Evolutionary conservation across 441 rosid species (phyloP).

Genomic region (Biscutella laevigata): DNA sequence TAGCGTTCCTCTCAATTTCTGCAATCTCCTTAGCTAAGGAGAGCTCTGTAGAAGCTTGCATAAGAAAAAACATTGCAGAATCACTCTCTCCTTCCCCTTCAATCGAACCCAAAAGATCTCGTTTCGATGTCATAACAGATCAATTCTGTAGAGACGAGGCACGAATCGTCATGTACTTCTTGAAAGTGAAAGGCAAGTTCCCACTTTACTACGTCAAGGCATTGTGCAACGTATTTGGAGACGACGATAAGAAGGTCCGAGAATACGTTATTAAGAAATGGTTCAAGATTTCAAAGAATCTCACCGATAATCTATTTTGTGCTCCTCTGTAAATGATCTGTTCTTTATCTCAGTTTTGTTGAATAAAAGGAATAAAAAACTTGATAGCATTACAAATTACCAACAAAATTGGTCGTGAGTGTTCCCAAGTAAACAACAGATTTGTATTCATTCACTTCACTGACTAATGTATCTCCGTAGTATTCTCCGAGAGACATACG

Average conservation of each 20-base stretch:
- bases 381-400: not conserved
- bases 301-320: slow-evolving; percentile 2
- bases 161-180: not conserved
- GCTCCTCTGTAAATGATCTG: not conserved
- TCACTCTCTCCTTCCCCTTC: slow-evolving; percentile 2
- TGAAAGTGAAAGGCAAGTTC: not conserved
- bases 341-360: not conserved
- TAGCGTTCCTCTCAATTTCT: not conserved
- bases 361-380: not conserved
- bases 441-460: slow-evolving; percentile 20
- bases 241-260: slow-evolving; percentile 11
- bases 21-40: slow-evolving; percentile 1
- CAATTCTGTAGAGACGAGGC: not conserved
- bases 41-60: slow-evolving; percentile 16
- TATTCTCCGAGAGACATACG: slow-evolving; percentile 19
- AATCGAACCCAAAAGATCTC: not conserved
- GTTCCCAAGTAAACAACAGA: slow-evolving; percentile 13
- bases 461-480: slow-evolving; percentile 23
- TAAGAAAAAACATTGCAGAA: not conserved
- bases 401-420: slow-evolving; percentile 9
- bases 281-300: not conserved
- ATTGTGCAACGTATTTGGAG: slow-evolving; percentile 19
- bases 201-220: slow-evolving; percentile 18
- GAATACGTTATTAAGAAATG: slow-evolving; percentile 11
- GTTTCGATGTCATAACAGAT: not conserved